Conservation (phyloP, 768 basidiomycete genomes). For the Suillus variegatus region DNA sequence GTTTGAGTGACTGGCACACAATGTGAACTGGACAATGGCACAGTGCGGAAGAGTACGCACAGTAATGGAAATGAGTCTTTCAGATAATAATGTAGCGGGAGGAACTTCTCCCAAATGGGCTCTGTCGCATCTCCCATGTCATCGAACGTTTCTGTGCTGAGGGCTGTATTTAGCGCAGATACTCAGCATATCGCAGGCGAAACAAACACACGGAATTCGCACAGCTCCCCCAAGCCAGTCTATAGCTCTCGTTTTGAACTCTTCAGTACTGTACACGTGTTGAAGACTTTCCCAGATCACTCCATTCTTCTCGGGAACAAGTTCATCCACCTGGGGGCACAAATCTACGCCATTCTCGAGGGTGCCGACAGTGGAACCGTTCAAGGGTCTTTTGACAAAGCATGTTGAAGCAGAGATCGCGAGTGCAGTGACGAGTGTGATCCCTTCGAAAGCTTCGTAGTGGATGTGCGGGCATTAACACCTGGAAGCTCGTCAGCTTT, state of each 20-base stretch:
- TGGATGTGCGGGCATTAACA: not conserved
- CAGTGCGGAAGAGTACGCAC: conserved; percentile 32
- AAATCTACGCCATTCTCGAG: conserved; percentile 12
- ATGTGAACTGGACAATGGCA: conserved; percentile 38
- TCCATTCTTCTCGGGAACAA: conserved; percentile 35
- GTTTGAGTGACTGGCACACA: conserved; percentile 47
- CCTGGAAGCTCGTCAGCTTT: conserved; percentile 1
- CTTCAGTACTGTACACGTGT: conserved; percentile 31
- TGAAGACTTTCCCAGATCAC: conserved; percentile 35
- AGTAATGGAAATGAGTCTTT: conserved; percentile 59
- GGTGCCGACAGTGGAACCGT: not conserved
- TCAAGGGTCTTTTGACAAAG: conserved; percentile 10
- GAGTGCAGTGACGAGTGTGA: conserved; percentile 14
- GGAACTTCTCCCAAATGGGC: conserved; percentile 57
- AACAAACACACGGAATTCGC: conserved; percentile 38
- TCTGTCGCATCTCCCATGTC: conserved; percentile 47
- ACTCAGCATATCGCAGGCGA: not conserved
- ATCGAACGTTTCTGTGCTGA: conserved; percentile 52
- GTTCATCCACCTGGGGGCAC: conserved; percentile 37
- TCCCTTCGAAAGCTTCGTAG: conserved; percentile 32
- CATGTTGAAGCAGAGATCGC: conserved; percentile 16
- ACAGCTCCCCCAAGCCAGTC: conserved; percentile 43
- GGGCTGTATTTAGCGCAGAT: not conserved
- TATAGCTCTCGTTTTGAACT: conserved; percentile 36
- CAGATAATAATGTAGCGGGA: conserved; percentile 57